phyloP scores from a whole-genome alignment of 2,329 filamentous ascomycete genomes.

The Claviceps quebecensis region DNA sequence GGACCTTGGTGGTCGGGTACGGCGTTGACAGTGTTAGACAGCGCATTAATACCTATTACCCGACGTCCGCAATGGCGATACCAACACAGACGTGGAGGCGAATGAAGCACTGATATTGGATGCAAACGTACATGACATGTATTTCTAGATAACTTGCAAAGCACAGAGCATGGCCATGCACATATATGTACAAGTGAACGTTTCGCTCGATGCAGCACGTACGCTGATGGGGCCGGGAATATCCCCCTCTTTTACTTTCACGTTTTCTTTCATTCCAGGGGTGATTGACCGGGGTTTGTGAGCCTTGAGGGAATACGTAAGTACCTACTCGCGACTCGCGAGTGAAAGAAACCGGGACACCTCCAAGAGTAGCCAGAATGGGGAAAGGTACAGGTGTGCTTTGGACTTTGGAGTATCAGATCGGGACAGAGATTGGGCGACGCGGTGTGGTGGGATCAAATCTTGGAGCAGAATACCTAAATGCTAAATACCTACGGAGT shows the following conservation, averaged over 20 bases:
- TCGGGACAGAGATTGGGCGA: slow-evolving; percentile 3
- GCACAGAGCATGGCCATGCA: slow-evolving; percentile 4
- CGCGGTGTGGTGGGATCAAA: slow-evolving; percentile 7
- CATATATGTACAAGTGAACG: neutral
- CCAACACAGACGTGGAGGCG: neutral
- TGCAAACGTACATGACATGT: neutral
- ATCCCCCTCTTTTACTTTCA: neutral
- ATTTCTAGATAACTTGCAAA: neutral
- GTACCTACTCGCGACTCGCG: neutral
- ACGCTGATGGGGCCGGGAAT: neutral
- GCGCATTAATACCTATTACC: neutral
- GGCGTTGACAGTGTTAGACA: neutral
- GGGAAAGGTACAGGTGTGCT: slow-evolving; percentile 2
- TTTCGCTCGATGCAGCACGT: slow-evolving; percentile 1
- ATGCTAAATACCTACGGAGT: too few species aligned
- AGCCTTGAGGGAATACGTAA: neutral
- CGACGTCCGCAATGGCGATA: too few species aligned
- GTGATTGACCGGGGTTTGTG: slow-evolving; percentile 4
- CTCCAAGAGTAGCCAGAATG: neutral
- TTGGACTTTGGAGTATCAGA: slow-evolving; percentile 3
- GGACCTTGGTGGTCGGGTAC: neutral
- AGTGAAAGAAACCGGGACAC: slow-evolving; percentile 1
- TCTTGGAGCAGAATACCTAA: slow-evolving; percentile 4
- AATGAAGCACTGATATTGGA: slow-evolving; percentile 2
- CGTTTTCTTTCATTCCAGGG: slow-evolving; percentile 1